Evolutionary conservation across 2,329 filamentous ascomycete species (phyloP).

Genomic region (Ophiostoma quercus): DNA sequence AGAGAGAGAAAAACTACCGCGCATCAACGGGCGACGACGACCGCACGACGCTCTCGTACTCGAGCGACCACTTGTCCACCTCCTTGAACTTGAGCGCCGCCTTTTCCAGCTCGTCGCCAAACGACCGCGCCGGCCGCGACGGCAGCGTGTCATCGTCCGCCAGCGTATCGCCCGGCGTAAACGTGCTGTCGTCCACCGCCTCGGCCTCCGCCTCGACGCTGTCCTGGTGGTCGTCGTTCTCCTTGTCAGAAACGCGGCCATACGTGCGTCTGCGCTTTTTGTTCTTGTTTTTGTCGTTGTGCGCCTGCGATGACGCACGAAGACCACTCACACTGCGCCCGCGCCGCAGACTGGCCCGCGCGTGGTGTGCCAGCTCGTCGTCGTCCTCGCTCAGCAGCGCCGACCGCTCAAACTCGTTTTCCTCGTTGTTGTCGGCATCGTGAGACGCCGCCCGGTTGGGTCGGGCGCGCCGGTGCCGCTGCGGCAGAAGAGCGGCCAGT

Average conservation of each 20-base stretch:
- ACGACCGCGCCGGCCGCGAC: conserved; percentile 28
- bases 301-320: conserved; percentile 13
- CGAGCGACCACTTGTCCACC: conserved; percentile 63
- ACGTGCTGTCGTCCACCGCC: conserved; percentile 35
- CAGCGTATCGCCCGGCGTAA: conserved; percentile 46
- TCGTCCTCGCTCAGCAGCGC: conserved; percentile 46
- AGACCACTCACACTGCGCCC: conserved; percentile 17
- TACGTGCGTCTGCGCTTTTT: conserved; percentile 42
- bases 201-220: background rate
- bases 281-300: too few relatives aligned
- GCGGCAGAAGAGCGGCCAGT: conserved; percentile 50
- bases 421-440: conserved; percentile 30
- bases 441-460: conserved; percentile 25
- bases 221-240: conserved; percentile 57
- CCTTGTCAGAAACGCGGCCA: conserved; percentile 40
- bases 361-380: conserved; percentile 52
- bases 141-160: conserved; percentile 36
- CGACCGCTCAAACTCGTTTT: conserved; percentile 38
- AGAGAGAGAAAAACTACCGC: conserved; percentile 35
- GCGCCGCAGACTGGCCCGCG: conserved; percentile 33
- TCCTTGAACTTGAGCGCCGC: conserved; percentile 61
- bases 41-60: conserved; percentile 59
- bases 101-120: conserved; percentile 49
- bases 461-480: conserved; percentile 41
- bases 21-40: conserved; percentile 50